A percentile compares a stretch with the other conserved stretches of the same genome.
Conservation (phyloP, 495 filamentous ascomycete species). For the Annulohypoxylon moriforme region DNA sequence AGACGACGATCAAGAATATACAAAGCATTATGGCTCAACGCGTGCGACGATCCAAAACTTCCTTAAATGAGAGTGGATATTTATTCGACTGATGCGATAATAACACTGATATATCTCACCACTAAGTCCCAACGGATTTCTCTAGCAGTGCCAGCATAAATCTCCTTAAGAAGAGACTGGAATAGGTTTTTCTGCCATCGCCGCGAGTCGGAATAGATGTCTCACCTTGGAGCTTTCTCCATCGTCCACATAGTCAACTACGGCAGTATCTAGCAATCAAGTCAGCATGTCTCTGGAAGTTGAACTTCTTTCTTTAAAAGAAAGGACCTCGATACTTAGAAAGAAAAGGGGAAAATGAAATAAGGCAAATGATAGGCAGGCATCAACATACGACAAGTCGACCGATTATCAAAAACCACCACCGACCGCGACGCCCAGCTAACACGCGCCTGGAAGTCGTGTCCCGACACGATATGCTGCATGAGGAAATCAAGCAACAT, state of each 20-base stretch:
- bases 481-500: conserved; percentile 56
- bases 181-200: conserved; percentile 1
- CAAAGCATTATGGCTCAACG: too few relatives aligned
- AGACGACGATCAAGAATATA: too few relatives aligned
- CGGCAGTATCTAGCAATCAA: neutral
- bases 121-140: too few relatives aligned
- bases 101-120: too few relatives aligned
- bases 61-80: too few relatives aligned
- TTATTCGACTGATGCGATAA: too few relatives aligned
- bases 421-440: conserved; percentile 2
- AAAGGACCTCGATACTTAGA: too few relatives aligned
- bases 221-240: neutral
- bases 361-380: too few relatives aligned
- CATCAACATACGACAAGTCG: neutral
- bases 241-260: conserved; percentile 2
- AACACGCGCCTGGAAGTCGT: conserved; percentile 56
- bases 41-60: too few relatives aligned
- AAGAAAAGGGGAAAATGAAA: neutral
- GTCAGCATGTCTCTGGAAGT: neutral
- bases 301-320: too few relatives aligned
- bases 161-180: neutral
- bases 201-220: neutral
- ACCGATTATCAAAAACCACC: conserved; percentile 1
- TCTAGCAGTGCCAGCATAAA: too few relatives aligned
- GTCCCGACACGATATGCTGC: conserved; percentile 53